Conservation (phyloP, 192 early-diverging fungal genomes). For the Gaertneriomyces sp. region DNA sequence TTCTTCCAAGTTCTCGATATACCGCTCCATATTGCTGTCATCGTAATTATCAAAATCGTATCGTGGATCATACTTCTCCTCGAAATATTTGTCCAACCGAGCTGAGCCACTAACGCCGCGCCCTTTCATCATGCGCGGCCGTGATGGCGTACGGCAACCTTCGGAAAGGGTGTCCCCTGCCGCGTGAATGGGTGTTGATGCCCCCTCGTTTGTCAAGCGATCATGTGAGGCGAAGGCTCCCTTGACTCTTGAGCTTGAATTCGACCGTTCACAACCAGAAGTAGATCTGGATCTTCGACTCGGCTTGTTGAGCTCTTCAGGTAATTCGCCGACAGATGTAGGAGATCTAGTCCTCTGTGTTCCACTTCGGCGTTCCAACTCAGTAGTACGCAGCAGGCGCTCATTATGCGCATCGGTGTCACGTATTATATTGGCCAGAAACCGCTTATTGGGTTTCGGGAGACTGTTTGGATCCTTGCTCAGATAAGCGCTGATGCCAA, state of each 20-base stretch:
- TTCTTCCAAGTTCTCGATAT: slow-evolving; percentile 36
- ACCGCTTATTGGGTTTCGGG: slow-evolving; percentile 46
- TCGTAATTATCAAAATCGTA: slow-evolving; percentile 52
- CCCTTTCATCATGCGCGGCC: slow-evolving; percentile 15
- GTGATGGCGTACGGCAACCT: not conserved
- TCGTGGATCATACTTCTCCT: slow-evolving; percentile 40
- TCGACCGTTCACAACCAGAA: not conserved
- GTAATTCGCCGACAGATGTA: no score
- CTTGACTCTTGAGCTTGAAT: not conserved
- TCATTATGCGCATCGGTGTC: slow-evolving; percentile 48
- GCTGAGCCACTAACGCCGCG: slow-evolving; percentile 33
- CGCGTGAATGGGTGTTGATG: not conserved
- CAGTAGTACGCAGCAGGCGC: slow-evolving; percentile 24
- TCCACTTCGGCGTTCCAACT: no score
- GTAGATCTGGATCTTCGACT: no score
- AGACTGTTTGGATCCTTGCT: slow-evolving; percentile 24
- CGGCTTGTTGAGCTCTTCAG: no score
- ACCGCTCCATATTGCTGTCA: slow-evolving; percentile 36
- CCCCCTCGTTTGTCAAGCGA: not conserved
- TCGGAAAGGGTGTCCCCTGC: not conserved
- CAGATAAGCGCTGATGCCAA: slow-evolving; percentile 27
- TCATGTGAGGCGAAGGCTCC: not conserved
- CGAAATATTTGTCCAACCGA: slow-evolving; percentile 47
- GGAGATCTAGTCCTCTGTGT: no score
- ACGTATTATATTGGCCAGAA: slow-evolving; percentile 37